phyloP scores from a whole-genome alignment of 169 alveolate species.

The Fabrea salina region DNA sequence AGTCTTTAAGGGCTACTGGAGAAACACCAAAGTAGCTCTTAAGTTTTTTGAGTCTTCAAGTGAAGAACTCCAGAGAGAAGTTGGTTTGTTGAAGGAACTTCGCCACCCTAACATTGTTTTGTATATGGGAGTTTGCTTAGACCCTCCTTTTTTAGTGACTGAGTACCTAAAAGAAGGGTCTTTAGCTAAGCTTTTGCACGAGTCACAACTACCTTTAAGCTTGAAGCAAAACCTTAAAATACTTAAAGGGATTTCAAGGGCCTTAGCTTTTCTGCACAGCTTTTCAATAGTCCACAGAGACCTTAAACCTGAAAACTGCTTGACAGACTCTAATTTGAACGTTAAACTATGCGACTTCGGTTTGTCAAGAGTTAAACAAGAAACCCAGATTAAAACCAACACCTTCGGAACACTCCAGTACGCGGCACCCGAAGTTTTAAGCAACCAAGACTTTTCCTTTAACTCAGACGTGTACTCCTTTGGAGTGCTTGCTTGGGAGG shows the following conservation, averaged over 20 bases:
- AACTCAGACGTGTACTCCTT: background rate
- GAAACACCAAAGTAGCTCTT: constrained; percentile 11
- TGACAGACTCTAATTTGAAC: constrained; percentile 60
- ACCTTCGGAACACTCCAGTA: background rate
- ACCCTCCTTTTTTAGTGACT: background rate
- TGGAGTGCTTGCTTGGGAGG: constrained; percentile 43
- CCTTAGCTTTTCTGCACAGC: background rate
- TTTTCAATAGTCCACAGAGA: constrained; percentile 40
- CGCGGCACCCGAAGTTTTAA: background rate
- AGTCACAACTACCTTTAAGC: background rate
- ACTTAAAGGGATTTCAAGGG: too few species aligned
- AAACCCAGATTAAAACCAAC: too few species aligned
- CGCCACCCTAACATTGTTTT: constrained; percentile 18
- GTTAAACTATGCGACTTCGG: constrained; percentile 85
- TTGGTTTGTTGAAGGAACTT: background rate
- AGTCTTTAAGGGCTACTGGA: background rate
- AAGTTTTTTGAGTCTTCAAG: background rate
- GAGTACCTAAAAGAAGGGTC: constrained; percentile 19
- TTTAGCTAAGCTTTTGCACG: background rate
- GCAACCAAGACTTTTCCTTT: background rate
- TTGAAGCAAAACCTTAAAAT: too few species aligned
- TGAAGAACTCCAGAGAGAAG: background rate
- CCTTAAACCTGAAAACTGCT: constrained; percentile 84
- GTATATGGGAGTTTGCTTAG: constrained; percentile 4
- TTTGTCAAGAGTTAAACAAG: constrained; percentile 36